Base-by-base conservation (phyloP, 352 stramenopile genomes). In the Globisporangium acanthophoron region DNA sequence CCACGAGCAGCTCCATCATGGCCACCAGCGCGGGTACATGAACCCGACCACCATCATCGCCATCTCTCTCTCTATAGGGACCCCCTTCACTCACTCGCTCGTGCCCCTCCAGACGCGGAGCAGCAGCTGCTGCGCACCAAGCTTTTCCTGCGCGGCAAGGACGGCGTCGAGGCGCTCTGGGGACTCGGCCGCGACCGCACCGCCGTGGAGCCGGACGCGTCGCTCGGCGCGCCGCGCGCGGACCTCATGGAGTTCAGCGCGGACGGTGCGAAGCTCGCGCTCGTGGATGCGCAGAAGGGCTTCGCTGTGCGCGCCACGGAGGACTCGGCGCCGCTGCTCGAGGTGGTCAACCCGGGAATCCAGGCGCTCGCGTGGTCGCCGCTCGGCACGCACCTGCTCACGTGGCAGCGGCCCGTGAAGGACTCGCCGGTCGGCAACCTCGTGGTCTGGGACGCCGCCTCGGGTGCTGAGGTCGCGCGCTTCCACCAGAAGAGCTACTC, bases 401-500 rank as follows among this genome's bases (percentile, higher is more conserved):
- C 88, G 62, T 96, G 88, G 88, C 81, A 96, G 71, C 86, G 87
- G 0, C 83, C 84, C 8, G 70, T 86, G 56, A 92, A 93, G 65
- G 82, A 90, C 40, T 71, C 71, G 39, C 68, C 80, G 37, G 50
- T 53, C 35, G 83, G 85, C 52, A 96, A 96, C 59, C 66, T 96
- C 31, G 82, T 94, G 37, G 79, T 96, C 4, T 96, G 88, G 88
- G 67, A 92, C 44, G 69, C 71, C 2, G 47, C 66, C 4, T 76
- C 73, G 0, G 88, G 88, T 48, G 65, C 73, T 15, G 73, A 82
- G 29, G 64, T 92, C 41, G 70, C 74, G 9, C 80, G 85, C 37
- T 93, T 96, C 59, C 83, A 85, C 49, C 88, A 97, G 55, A 96
- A 96, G 67, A 78, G 66, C 24, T 92, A 92, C 68, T 83, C 83